Evolutionary conservation across 2,329 filamentous ascomycete species (phyloP).

Genomic region (Pseudogymnoascus sp.): DNA sequence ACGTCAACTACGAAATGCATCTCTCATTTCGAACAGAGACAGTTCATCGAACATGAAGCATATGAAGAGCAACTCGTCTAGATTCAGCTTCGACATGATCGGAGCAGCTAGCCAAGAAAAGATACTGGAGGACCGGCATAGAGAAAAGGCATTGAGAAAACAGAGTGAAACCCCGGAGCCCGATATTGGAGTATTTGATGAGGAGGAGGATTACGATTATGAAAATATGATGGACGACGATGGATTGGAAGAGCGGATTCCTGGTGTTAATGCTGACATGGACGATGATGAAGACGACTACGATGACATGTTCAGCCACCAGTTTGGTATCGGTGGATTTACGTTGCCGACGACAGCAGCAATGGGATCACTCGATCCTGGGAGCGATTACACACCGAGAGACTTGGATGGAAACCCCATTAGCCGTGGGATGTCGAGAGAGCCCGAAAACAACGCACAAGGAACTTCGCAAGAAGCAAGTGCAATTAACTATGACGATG

Average conservation of each 20-base stretch:
- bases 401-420: constrained; percentile 48
- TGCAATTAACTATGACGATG: neutral
- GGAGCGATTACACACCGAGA: constrained; percentile 49
- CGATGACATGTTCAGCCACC: constrained; percentile 39
- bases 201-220: constrained; percentile 52
- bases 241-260: constrained; percentile 59
- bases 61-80: constrained; percentile 69
- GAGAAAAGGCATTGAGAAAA: constrained; percentile 57
- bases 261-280: constrained; percentile 44
- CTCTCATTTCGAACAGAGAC: constrained; percentile 38
- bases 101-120: constrained; percentile 61
- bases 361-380: constrained; percentile 44
- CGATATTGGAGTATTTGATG: constrained; percentile 33
- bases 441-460: constrained; percentile 26
- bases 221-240: constrained; percentile 59
- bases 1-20: constrained; percentile 32
- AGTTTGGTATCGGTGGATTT: constrained; percentile 20
- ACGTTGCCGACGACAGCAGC: constrained; percentile 23
- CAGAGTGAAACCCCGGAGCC: constrained; percentile 34
- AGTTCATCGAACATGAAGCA: constrained; percentile 44
- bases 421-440: constrained; percentile 47
- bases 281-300: constrained; percentile 30
- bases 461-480: neutral
- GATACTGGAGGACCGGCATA: constrained; percentile 63
- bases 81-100: constrained; percentile 77